Evolutionary conservation across 179 eudicot genomes (phyloP).

Genomic region (Gypsophila paniculata): DNA sequence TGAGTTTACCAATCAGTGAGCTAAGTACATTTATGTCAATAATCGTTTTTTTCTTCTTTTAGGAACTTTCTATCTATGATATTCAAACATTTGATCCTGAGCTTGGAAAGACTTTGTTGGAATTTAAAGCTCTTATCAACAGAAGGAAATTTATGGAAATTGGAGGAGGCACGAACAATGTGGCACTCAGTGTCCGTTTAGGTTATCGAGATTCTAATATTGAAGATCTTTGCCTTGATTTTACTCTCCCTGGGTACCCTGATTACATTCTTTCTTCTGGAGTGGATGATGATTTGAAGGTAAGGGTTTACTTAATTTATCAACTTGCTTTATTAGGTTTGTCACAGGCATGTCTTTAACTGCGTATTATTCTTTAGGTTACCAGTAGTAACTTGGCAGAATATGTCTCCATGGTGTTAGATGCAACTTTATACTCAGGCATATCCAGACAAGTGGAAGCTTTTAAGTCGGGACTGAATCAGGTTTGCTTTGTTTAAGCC

Average conservation of each 20-base stretch:
- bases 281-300: conserved; percentile 47
- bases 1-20: conserved; percentile 3
- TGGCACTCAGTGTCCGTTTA: conserved; percentile 23
- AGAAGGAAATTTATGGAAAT: conserved; percentile 43
- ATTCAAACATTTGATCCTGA: conserved; percentile 83
- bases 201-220: conserved; percentile 52
- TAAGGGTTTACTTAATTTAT: conserved; percentile 28
- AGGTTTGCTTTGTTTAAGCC: conserved; percentile 42
- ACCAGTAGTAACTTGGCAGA: conserved; percentile 62
- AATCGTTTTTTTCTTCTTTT: conserved; percentile 20
- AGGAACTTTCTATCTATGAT: conserved; percentile 87
- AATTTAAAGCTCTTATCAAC: conserved; percentile 72
- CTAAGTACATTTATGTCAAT: neutral
- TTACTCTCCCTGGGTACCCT: conserved; percentile 91
- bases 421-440: conserved; percentile 79
- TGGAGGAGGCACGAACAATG: conserved; percentile 26
- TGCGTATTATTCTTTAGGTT: conserved; percentile 44
- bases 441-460: conserved; percentile 82
- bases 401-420: conserved; percentile 60
- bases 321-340: neutral
- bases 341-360: conserved; percentile 5
- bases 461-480: conserved; percentile 79
- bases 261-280: conserved; percentile 51
- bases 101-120: conserved; percentile 62
- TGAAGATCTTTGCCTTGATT: conserved; percentile 85